Evolutionary conservation across 306 rosid genomes (phyloP), one percentile per base, ranked within the genome.

Genomic region (Hylodesmum podocarpum): DNA sequence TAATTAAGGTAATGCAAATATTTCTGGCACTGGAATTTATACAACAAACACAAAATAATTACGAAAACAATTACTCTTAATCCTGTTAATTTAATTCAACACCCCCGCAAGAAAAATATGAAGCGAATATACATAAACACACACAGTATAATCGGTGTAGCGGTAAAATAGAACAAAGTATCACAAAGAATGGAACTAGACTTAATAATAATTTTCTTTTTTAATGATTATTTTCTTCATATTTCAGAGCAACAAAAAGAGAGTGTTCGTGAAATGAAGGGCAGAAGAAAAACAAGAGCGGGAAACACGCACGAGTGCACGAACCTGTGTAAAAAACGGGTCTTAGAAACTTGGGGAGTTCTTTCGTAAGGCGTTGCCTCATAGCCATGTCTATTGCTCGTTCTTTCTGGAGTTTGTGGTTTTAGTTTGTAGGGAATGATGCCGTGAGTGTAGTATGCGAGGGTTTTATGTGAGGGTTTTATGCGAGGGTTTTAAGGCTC

Each of bases 341-440:
- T 6, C 13, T 0, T 8, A 84, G 34, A 36, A 81, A 5, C 40
- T 72, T 82, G 3, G 85, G 72, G 62, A 80, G 57, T 63, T 84
- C 83, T 66, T 83, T 81, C 49, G 82, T 25, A 12, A 84, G 77
- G 37, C 85, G 72, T 67, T 61, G 65, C 71, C 85, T 49, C 29
- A 80, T 36, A 46, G 88, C 88, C 90, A 87, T 81, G 34, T 2
- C 44, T 55, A 27, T 46, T 6, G 14, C 13, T 2, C 2, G 1
- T 2, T 28, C 13, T 58, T 2, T 39, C 41, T 37, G 11, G 44
- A 39, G 44, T 39, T 39, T 39, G 44, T 39, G 44, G 14, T 39
- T 39, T 39, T 50, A 18, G 1, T 50, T 39, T 39, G 8, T 50
- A 18, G 1, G 18, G 24, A 50, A 50, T 1, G 12, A 13, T 19